Evolutionary conservation across 1,139 yeast species (phyloP).

Genomic region (Pichia inconspicua): DNA sequence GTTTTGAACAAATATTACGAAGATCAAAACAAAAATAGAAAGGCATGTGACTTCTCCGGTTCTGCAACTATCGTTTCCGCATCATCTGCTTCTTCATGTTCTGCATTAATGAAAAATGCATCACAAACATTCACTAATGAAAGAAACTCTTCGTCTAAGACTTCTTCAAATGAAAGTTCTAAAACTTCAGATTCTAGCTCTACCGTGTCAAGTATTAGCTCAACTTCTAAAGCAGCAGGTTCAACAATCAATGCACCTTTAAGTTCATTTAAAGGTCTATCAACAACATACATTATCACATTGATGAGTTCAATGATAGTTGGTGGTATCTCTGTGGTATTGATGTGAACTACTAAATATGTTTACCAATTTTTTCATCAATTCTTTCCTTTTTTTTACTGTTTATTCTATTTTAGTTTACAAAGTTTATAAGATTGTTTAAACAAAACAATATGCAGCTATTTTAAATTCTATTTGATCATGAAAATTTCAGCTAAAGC

Average conservation of each 20-base stretch:
- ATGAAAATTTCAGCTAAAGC: conserved; percentile 88
- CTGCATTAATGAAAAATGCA: conserved; percentile 34
- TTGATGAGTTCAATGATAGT: conserved; percentile 8
- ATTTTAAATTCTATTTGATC: conserved; percentile 40
- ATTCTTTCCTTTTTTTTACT: background rate
- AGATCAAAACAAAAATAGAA: conserved; percentile 34
- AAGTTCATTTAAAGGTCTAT: conserved; percentile 5
- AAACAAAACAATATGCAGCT: background rate
- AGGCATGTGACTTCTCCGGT: conserved; percentile 65
- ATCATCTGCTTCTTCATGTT: conserved; percentile 31
- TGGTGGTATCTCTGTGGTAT: conserved; percentile 8
- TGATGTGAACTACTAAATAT: background rate
- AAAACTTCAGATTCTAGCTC: background rate
- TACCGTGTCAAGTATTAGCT: conserved; percentile 15
- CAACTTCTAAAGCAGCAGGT: conserved; percentile 16
- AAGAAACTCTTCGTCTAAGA: conserved; percentile 20
- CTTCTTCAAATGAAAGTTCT: conserved; percentile 19
- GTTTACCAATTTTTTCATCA: no score
- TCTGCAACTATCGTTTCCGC: conserved; percentile 39
- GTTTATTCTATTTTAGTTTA: background rate
- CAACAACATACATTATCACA: conserved; percentile 9
- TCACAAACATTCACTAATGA: conserved; percentile 35
- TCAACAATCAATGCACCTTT: conserved; percentile 16
- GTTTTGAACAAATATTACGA: conserved; percentile 59
- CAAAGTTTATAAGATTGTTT: background rate